phyloP scores from a whole-genome alignment of 2,329 filamentous ascomycete species.

The Aspergillus pseudoviridinutans region DNA sequence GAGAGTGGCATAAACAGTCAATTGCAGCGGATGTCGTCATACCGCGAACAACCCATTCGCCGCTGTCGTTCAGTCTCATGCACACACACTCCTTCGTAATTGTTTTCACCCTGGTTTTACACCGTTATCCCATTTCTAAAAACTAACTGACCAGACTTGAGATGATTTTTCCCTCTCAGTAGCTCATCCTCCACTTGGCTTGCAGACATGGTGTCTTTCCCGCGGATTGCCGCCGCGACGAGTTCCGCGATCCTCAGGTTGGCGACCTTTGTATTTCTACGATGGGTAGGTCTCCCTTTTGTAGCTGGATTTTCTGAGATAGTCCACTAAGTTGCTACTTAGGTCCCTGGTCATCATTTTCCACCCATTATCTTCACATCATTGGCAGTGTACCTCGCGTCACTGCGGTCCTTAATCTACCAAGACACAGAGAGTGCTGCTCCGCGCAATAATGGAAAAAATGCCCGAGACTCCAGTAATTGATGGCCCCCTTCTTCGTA shows the following conservation, averaged over 20 bases:
- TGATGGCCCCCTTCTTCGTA: not conserved
- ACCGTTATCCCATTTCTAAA: not conserved
- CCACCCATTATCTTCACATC: constrained; percentile 38
- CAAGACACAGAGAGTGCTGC: constrained; percentile 1
- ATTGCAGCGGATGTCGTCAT: constrained; percentile 8
- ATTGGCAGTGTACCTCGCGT: constrained; percentile 44
- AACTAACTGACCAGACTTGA: not conserved
- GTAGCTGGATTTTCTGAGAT: too few relatives aligned
- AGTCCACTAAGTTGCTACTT: constrained; percentile 1
- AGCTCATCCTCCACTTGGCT: not conserved
- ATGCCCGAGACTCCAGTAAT: constrained; percentile 4
- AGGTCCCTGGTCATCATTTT: constrained; percentile 39
- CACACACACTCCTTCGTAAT: not conserved
- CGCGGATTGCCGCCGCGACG: constrained; percentile 27
- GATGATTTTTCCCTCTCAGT: not conserved
- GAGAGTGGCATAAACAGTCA: not conserved
- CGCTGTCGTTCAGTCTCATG: not conserved
- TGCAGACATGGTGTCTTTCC: constrained; percentile 29
- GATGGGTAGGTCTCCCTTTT: constrained; percentile 36
- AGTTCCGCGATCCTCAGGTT: constrained; percentile 38
- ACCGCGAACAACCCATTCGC: not conserved
- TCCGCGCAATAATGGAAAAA: constrained; percentile 6
- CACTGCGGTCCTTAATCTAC: constrained; percentile 25
- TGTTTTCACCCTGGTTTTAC: not conserved
- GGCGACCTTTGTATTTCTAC: constrained; percentile 38